Conservation (phyloP, 805 yeast genomes). For the Schizosaccharomyces cryophilus region DNA sequence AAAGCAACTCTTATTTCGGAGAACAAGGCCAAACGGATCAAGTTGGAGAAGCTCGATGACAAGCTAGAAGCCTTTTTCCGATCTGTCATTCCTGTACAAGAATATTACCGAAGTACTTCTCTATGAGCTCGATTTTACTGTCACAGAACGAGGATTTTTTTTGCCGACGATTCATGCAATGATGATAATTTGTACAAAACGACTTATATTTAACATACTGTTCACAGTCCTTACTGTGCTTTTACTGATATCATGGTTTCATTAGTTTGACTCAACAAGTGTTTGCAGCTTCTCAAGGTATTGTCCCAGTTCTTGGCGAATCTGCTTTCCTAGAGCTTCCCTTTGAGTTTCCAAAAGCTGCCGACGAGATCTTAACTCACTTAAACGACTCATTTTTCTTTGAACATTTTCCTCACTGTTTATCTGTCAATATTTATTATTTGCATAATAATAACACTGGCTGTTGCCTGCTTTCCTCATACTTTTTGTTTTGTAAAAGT, state of each 20-base stretch:
- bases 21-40: neutral
- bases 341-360: neutral
- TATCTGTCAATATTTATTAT: too few species aligned
- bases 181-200: neutral
- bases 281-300: neutral
- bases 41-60: neutral
- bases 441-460: neutral
- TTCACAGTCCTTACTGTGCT: neutral
- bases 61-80: neutral
- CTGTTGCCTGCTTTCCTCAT: neutral
- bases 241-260: too few species aligned
- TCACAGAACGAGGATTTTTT: too few species aligned
- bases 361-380: too few species aligned
- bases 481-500: neutral
- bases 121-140: neutral
- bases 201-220: too few species aligned
- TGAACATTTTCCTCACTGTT: too few species aligned
- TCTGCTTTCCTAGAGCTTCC: neutral
- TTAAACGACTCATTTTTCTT: too few species aligned
- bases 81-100: neutral
- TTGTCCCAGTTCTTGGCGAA: neutral
- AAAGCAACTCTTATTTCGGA: neutral
- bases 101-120: neutral
- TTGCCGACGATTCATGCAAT: neutral
- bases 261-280: too few species aligned